Evolutionary conservation across 2,329 filamentous ascomycete species (phyloP).

Genomic region (Botrytis squamosa): DNA sequence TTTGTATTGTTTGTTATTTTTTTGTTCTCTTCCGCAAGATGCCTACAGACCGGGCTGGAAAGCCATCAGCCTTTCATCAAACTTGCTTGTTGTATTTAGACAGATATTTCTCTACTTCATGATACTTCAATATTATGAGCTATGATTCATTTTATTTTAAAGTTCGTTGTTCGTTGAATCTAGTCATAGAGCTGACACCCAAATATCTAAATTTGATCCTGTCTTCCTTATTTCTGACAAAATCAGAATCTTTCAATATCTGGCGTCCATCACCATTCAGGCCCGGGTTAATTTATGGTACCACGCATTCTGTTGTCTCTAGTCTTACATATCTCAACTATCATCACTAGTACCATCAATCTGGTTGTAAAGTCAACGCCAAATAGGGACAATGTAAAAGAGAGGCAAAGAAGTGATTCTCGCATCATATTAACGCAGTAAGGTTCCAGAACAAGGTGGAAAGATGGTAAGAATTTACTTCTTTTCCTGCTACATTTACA

Average conservation of each 20-base stretch:
- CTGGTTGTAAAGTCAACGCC: not conserved
- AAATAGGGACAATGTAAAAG: not conserved
- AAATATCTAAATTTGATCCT: not conserved
- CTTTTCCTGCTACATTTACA: not conserved
- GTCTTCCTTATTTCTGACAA: not conserved
- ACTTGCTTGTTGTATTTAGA: slow-evolving; percentile 19
- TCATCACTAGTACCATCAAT: not conserved
- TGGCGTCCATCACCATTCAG: not conserved
- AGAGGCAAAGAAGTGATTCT: too few species aligned
- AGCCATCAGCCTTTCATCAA: not conserved
- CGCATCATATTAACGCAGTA: not conserved
- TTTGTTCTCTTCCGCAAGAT: slow-evolving; percentile 17
- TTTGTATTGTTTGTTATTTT: slow-evolving; percentile 14
- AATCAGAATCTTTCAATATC: too few species aligned
- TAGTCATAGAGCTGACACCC: too few species aligned
- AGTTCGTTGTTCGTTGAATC: not conserved
- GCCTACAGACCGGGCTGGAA: slow-evolving; percentile 5
- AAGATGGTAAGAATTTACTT: not conserved
- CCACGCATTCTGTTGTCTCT: too few species aligned
- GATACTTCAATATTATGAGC: not conserved
- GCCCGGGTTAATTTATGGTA: not conserved
- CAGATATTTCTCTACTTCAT: not conserved
- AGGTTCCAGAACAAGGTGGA: not conserved
- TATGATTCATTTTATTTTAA: not conserved
- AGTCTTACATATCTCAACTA: not conserved